Evolutionary conservation across 108 stramenopile species (phyloP), one percentile per base, ranked within the genome.

Genomic region (Craspedostauros australis): DNA sequence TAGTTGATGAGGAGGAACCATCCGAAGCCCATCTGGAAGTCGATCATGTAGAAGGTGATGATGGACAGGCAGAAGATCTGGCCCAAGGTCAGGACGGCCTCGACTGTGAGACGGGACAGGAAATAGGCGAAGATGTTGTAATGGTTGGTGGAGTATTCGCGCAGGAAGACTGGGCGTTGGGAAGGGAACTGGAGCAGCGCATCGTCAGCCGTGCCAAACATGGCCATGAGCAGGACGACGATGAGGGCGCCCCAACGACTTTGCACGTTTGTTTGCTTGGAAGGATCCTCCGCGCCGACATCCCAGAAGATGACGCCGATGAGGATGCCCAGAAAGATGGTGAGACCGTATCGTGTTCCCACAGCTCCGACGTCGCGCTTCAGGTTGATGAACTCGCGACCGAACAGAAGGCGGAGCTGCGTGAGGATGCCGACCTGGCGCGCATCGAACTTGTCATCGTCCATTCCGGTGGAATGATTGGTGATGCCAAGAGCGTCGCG

Each of bases 131-230:
- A 8, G 14, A 72, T 68, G 25, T 57, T 28, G 51, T 82, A 86
- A 42, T 79, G 80, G 38, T 79, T 74, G 5, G 78, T 82, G 14
- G 69, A 62, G 55, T 80, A 86, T 52, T 86, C 85, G 38, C 85
- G 39, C 3, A 94, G 56, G 64, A 94, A 94, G 5, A 88, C 83
- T 29, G 93, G 93, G 6, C 93, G 75, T 68, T 94, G 84, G 34
- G 81, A 66, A 8, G 93, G 88, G 46, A 90, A 88, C 2, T 74
- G 62, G 29, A 90, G 46, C 19, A 90, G 53, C 26, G 80, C 60
- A 11, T 82, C 77, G 51, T 77, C 75, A 3, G 93, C 88, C 5
- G 78, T 77, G 4, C 84, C 82, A 40, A 94, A 86, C 86, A 94
- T 86, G 18, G 51, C 52, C 72, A 68, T 52, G 28, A 88, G 72